A percentile compares a stretch with the other conserved stretches of the same genome.
phyloP scores from a whole-genome alignment of 192 early-diverging fungal species.

The Allomyces javanicus region DNA sequence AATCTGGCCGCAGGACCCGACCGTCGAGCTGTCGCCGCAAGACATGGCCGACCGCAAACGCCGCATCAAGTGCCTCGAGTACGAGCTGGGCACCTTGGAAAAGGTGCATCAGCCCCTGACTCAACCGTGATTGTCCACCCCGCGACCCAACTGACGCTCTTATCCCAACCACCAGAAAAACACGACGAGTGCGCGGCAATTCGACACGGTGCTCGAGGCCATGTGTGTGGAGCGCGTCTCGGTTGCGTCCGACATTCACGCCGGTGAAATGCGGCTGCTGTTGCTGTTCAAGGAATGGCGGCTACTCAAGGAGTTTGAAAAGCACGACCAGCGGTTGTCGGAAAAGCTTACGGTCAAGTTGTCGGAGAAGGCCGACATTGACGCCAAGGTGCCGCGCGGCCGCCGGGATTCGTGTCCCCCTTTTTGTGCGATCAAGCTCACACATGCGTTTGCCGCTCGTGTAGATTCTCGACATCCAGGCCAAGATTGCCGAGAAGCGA shows the following conservation, averaged over 20 bases:
- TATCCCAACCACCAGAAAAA: no score
- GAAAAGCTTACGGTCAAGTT: conserved; percentile 29
- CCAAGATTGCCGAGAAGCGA: conserved; percentile 33
- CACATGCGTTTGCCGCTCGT: no score
- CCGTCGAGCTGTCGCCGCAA: no score
- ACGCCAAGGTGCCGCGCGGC: conserved; percentile 15
- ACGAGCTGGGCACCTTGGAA: no score
- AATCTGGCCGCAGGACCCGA: no score
- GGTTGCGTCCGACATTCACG: conserved; percentile 27
- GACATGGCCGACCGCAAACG: no score
- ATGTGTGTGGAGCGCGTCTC: background rate
- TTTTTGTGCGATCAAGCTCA: no score
- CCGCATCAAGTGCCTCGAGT: no score
- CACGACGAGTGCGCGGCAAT: no score
- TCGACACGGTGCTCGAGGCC: background rate
- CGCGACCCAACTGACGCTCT: no score
- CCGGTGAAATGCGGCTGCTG: conserved; percentile 36
- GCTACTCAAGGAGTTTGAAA: conserved; percentile 44
- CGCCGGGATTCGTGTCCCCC: background rate
- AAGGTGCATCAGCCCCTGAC: no score
- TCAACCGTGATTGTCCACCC: no score
- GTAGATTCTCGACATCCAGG: background rate
- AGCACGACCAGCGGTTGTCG: conserved; percentile 28
- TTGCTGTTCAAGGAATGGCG: conserved; percentile 40
- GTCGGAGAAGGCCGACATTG: conserved; percentile 31